Base-by-base conservation (phyloP, 257 asterid genomes). In the Catharanthus roseus region DNA sequence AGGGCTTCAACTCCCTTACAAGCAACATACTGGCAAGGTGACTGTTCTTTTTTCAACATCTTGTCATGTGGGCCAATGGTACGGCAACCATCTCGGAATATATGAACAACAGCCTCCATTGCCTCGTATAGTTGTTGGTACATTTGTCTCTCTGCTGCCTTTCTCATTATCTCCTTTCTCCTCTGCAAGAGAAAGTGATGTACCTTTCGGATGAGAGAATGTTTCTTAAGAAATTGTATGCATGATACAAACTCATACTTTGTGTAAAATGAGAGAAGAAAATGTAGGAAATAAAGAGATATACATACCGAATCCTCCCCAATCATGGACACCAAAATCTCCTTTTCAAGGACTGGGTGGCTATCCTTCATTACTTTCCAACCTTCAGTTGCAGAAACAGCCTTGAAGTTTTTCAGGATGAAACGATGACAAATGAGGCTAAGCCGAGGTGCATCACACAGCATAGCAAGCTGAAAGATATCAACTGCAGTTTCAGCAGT, bases 31-130 rank as follows among this genome's bases (percentile, higher is more conserved):
- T 56, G 50, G 67, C 98, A 92, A 7, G 97, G 95, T n/a, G 76
- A 79, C 45, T 86, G 75, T 51, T 85, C 85, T 6, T 75, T 76
- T 67, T 62, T 81, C 68, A 71, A 51, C 21, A 71, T 75, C 85
- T 86, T 88, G 78, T 90, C 89, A 1, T 75, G 86, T 26, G 97
- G 95, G 23, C 97, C 97, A 41, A 90, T 92, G 0, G 93, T 87
- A 8, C 86, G 89, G 75, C 98, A 92, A 2, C 98, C 98, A 4
- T 92, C 96, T 78, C 71, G 86, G 60, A 90, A 92, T 82, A 88
- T 90, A 80, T 92, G 98, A 47, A 92, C 93, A 7, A 90, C 82
- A 21, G 96, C 96, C 77, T 92, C 98, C 97, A 92, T 92, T 62
- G 97, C 95, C 74, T 90, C 98, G 74, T 85, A 87, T 16, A 92